Conservation (phyloP, 176 grass and related monocot genomes). For the Bromus sterilis region DNA sequence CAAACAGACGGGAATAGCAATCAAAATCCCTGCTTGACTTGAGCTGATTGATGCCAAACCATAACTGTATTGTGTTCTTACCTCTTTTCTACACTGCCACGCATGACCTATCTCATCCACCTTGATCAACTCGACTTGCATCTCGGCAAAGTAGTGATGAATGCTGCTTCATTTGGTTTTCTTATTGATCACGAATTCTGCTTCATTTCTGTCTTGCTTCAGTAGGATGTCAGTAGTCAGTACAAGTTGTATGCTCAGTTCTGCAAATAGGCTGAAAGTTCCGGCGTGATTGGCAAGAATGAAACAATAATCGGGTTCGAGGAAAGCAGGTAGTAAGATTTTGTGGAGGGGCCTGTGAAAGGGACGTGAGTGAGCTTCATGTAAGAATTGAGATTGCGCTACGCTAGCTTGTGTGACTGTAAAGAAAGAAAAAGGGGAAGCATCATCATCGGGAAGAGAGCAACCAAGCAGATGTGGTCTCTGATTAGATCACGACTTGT, state of each 20-base stretch:
- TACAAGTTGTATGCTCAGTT: not conserved
- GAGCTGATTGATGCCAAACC: not conserved
- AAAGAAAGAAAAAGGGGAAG: not conserved
- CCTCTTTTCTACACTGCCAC: not conserved
- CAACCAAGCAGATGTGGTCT: not conserved
- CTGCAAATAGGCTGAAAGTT: not conserved
- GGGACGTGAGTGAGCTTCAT: not conserved
- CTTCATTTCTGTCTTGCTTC: no score
- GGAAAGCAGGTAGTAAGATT: not conserved
- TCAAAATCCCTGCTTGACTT: constrained; percentile 21
- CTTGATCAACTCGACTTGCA: no score
- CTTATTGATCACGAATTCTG: no score
- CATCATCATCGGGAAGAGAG: constrained; percentile 17
- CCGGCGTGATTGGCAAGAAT: not conserved
- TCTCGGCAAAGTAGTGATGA: no score
- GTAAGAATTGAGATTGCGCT: not conserved
- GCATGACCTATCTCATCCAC: no score
- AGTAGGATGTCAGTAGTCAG: no score
- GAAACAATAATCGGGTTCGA: no score
- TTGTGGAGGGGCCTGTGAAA: not conserved
- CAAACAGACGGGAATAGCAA: constrained; percentile 7
- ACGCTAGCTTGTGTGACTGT: not conserved
- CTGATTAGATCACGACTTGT: not conserved
- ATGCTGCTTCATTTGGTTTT: no score
- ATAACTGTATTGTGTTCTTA: not conserved